These are phyloP conservation scores for Hawksworthiomyces lignivorus DNA, from an alignment of 2,329 filamentous ascomycete genomes.

Conservation along the genomic window DNA sequence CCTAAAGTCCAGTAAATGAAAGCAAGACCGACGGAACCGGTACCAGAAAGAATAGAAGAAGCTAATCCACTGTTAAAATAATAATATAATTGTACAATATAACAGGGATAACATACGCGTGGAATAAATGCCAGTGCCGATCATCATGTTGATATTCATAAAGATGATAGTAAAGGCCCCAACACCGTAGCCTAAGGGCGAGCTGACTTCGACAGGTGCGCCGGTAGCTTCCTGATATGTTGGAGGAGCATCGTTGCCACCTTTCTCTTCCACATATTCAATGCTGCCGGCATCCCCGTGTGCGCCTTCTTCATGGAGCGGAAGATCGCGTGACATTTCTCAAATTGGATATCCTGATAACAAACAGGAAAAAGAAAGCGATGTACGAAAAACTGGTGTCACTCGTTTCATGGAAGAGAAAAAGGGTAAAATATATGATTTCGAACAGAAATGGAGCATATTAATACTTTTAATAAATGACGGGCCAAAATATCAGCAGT, in stretches of 20 bases:
- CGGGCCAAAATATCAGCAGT: too few relatives aligned
- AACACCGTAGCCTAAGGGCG: slow-evolving; percentile 54
- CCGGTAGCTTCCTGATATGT: slow-evolving; percentile 48
- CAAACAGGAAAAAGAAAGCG: too few relatives aligned
- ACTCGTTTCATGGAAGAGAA: too few relatives aligned
- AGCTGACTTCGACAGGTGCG: slow-evolving; percentile 51
- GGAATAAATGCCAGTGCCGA: slow-evolving; percentile 55
- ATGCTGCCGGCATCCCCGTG: slow-evolving; percentile 15
- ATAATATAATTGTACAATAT: too few relatives aligned
- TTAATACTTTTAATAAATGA: too few relatives aligned
- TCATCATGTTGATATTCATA: slow-evolving; percentile 54
- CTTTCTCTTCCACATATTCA: slow-evolving; percentile 12
- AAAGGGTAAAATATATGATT: too few relatives aligned
- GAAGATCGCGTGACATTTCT: too few relatives aligned
- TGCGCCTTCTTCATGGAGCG: too few relatives aligned
- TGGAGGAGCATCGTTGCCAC: slow-evolving; percentile 16
- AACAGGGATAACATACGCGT: slow-evolving; percentile 41
- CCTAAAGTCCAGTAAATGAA: slow-evolving; percentile 60
- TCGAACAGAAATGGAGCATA: too few relatives aligned
- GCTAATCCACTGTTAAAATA: slow-evolving; percentile 33
- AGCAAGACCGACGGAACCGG: slow-evolving; percentile 54
- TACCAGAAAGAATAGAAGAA: slow-evolving; percentile 47
- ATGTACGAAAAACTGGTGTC: too few relatives aligned
- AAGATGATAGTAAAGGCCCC: slow-evolving; percentile 48
- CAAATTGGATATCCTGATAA: too few relatives aligned